These are phyloP conservation scores for Copromyces sp. DNA, from an alignment of 495 filamentous ascomycete species.

Conservation along the genomic window DNA sequence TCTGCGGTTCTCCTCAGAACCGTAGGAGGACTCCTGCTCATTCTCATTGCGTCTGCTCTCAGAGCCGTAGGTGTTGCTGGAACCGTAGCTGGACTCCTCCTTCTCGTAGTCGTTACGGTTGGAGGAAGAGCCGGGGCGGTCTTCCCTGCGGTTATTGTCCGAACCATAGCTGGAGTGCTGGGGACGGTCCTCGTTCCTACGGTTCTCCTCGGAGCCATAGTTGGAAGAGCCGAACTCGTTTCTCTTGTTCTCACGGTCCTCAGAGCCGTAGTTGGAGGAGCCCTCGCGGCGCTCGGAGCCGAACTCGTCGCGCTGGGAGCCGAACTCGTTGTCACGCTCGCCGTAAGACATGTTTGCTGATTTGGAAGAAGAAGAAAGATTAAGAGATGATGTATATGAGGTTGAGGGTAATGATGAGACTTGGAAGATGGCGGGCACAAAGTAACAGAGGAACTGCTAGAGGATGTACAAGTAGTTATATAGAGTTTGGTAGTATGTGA, in stretches of 20 bases:
- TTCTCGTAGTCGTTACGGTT: background rate
- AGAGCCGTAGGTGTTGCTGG: background rate
- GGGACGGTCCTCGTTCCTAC: background rate
- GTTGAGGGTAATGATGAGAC: background rate
- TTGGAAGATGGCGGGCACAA: background rate
- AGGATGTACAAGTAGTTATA: background rate
- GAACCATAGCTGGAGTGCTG: background rate
- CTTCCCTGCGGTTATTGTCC: background rate
- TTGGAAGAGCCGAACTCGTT: background rate
- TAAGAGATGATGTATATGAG: background rate
- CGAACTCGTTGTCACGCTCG: background rate
- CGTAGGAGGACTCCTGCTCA: background rate
- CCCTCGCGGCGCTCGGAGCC: background rate
- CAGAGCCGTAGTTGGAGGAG: background rate
- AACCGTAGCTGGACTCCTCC: background rate
- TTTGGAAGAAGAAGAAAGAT: background rate
- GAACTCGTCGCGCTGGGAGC: background rate
- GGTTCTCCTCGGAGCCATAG: background rate
- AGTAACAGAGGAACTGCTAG: background rate
- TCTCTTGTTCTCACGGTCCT: background rate
- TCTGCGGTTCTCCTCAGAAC: too few relatives aligned
- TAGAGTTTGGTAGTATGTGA: background rate
- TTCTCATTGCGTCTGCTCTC: background rate
- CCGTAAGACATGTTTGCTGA: background rate
- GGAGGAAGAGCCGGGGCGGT: background rate